Conservation (phyloP, 179 eudicot species). For the Vitellaria paradoxa region DNA sequence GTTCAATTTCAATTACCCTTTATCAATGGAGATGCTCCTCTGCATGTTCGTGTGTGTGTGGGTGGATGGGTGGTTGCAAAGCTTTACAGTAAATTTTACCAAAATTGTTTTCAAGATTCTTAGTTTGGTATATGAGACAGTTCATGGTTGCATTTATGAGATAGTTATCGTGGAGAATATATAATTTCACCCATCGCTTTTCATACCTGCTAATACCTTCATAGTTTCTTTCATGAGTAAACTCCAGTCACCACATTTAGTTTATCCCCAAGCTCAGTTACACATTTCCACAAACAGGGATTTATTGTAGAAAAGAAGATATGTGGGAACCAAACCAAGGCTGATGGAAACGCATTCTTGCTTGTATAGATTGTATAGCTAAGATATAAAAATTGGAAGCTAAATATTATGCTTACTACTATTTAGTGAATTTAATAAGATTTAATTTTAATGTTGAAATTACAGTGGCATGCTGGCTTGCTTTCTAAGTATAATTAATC, state of each 20-base stretch:
- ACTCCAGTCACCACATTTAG: neutral
- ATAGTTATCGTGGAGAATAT: too few species aligned
- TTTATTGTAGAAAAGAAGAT: neutral
- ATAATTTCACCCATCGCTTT: neutral
- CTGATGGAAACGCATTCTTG: neutral
- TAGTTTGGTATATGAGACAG: conserved; percentile 8
- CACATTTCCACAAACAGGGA: neutral
- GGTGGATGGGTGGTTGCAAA: neutral
- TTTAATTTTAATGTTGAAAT: too few species aligned
- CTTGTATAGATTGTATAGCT: neutral
- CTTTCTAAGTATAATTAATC: too few species aligned
- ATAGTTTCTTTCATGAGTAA: neutral
- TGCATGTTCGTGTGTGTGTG: too few species aligned
- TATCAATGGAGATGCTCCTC: neutral
- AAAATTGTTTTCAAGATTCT: neutral
- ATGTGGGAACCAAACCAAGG: neutral
- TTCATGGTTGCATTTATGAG: neutral
- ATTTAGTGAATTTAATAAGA: neutral
- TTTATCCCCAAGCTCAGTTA: neutral
- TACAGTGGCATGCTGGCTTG: neutral
- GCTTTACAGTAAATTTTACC: neutral
- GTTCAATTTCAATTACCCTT: neutral
- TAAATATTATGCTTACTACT: neutral
- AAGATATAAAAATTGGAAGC: neutral
- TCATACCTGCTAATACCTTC: neutral